A percentile compares a stretch with the other conserved stretches of the same genome.
Evolutionary conservation across 2,329 filamentous ascomycete genomes (phyloP).

Genomic region (Knoxdaviesia capensis): DNA sequence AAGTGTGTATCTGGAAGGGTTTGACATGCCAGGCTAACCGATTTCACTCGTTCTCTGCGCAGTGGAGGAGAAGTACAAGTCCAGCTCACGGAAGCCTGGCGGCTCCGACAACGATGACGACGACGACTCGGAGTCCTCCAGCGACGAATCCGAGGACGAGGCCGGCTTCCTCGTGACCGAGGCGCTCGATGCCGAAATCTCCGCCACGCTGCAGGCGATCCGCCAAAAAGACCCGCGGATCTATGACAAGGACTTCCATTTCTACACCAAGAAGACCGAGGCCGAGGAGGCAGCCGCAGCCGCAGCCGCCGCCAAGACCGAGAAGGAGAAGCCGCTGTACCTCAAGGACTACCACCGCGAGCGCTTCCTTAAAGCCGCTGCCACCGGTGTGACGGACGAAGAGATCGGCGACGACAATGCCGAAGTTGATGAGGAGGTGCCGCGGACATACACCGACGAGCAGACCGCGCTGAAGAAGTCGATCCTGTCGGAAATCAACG

Average conservation of each 20-base stretch:
- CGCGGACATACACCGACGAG: conserved; percentile 67
- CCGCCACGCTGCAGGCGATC: conserved; percentile 71
- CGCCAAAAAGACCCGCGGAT: conserved; percentile 78
- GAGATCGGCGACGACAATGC: conserved; percentile 1
- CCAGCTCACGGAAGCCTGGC: conserved; percentile 41
- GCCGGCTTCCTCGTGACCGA: conserved; percentile 72
- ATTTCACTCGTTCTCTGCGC: neutral
- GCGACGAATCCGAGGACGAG: conserved; percentile 75
- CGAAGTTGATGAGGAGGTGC: conserved; percentile 26
- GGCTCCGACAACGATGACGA: conserved; percentile 26
- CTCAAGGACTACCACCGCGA: conserved; percentile 82
- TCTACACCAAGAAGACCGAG: conserved; percentile 46
- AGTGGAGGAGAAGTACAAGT: conserved; percentile 77
- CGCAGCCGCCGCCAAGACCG: conserved; percentile 17
- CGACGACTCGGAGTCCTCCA: conserved; percentile 42
- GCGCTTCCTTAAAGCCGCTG: conserved; percentile 58
- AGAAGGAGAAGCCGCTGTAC: conserved; percentile 68
- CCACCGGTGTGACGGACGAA: conserved; percentile 37
- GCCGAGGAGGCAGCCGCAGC: conserved; percentile 19
- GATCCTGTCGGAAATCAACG: conserved; percentile 65
- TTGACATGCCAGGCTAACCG: too few species aligned
- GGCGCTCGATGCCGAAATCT: conserved; percentile 70
- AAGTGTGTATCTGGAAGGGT: too few species aligned
- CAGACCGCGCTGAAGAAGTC: conserved; percentile 65
- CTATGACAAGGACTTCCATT: conserved; percentile 62